These are phyloP conservation scores for Solanum chilense DNA, from an alignment of 257 asterid species.

Conservation along the genomic window DNA sequence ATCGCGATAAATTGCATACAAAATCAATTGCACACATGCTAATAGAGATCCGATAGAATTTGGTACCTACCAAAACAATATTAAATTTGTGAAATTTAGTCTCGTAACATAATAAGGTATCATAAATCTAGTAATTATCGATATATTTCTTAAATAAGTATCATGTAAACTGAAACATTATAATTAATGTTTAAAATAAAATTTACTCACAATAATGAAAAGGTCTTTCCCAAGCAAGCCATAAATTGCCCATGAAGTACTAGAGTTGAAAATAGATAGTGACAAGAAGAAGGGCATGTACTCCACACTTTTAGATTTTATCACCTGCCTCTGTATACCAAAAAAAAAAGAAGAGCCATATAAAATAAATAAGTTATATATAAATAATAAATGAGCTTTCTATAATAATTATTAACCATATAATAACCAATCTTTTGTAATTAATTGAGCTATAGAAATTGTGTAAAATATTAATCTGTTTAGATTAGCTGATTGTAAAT, in stretches of 20 bases:
- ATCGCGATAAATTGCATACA: constrained; percentile 47
- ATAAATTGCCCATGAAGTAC: constrained; percentile 65
- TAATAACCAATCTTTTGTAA: background rate
- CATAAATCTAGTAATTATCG: too few species aligned
- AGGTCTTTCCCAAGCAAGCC: constrained; percentile 62
- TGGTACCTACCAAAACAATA: constrained; percentile 36
- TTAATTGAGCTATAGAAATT: background rate
- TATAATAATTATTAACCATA: background rate
- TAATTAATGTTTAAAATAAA: background rate
- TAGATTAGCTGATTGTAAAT: background rate
- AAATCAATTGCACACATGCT: constrained; percentile 52
- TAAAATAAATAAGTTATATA: background rate
- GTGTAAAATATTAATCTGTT: background rate
- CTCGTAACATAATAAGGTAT: background rate
- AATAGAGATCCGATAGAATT: constrained; percentile 59
- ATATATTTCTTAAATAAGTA: background rate
- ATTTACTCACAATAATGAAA: constrained; percentile 43
- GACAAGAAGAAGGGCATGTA: constrained; percentile 75
- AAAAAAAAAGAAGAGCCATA: background rate
- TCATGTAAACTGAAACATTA: background rate
- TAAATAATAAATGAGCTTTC: background rate
- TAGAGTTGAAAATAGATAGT: constrained; percentile 54
- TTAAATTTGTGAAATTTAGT: background rate
- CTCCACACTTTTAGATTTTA: constrained; percentile 70
- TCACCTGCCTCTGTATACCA: constrained; percentile 44